Evolutionary conservation across 495 filamentous ascomycete genomes (phyloP), one percentile per base, ranked within the genome.

Genomic region (Penicillium ucsense): DNA sequence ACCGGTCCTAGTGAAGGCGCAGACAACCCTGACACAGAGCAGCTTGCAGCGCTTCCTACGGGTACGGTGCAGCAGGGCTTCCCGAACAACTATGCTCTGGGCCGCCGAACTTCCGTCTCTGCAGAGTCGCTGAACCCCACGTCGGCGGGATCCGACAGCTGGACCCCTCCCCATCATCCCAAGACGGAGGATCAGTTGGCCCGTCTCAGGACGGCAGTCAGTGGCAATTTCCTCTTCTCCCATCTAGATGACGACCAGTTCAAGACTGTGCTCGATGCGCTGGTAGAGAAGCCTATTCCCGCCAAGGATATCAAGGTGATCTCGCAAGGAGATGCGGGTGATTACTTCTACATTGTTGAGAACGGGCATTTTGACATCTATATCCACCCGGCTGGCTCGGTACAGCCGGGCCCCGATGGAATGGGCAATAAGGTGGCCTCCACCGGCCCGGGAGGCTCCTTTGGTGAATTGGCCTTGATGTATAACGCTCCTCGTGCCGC

Each of bases 401-500:
- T 94, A 48, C 84, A 92, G 57, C 77, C 89, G 0, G 94, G 94
- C 4, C 73, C 80, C 1, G 80, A 89, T 48, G 92, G 91, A 5
- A 78, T 95, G 73, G 92, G 92, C 31, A 75, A 76, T 46, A 86
- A 86, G 53, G 90, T 97, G n/a, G 79, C 77, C 57, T 78, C 70
- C 35, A 91, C 89, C 45, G 85, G 85, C 35, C 80, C 89, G 3
- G 94, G 94, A 30, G 89, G 90, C 45, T 94, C 88, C n/a, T 98
- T 98, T 69, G 92, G 92, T 51, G 92, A 98, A 68, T 73, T 98
- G 43, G 92, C 92, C 27, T 74, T 98, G 57, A 97, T 98, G 92
- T 98, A 98, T 70, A 96, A 96, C 57, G 89, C 92, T 10, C 92
- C 94, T 4, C 85, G 92, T 56, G 94, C 94, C n/a, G 92, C 92